Percentiles rank a stretch among this genome's conserved stretches.
Conservation (phyloP, 352 stramenopile species). For the Globisporangium cystogenes region DNA sequence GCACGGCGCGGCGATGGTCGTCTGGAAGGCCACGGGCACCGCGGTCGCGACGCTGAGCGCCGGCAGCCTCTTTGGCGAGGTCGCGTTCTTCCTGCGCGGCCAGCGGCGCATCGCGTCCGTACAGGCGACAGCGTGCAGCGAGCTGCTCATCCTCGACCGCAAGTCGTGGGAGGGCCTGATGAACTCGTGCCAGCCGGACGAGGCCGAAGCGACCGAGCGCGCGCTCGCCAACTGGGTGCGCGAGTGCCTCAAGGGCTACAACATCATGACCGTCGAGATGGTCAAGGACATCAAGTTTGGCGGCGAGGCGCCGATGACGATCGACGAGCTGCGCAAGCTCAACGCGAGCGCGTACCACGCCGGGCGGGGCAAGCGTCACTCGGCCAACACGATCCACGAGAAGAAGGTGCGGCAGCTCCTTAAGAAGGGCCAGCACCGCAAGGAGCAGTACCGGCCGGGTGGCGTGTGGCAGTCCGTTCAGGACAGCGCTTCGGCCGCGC, state of each 20-base stretch:
- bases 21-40: conserved; percentile 63
- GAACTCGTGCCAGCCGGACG: conserved; percentile 30
- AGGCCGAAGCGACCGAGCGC: conserved; percentile 31
- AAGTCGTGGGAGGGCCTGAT: conserved; percentile 47
- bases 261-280: conserved; percentile 65
- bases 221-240: conserved; percentile 49
- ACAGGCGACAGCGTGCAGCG: conserved; percentile 54
- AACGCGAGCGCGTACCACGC: not conserved
- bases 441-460: not conserved
- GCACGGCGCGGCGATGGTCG: conserved; percentile 48
- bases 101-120: conserved; percentile 58
- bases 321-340: conserved; percentile 25
- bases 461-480: not conserved
- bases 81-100: conserved; percentile 65
- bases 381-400: conserved; percentile 26
- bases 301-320: conserved; percentile 23
- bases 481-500: not conserved
- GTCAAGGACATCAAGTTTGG: conserved; percentile 63
- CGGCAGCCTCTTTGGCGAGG: conserved; percentile 65
- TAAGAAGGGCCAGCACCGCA: conserved; percentile 17
- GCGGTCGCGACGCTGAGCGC: conserved; percentile 49
- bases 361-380: conserved; percentile 13
- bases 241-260: conserved; percentile 61
- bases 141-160: conserved; percentile 51
- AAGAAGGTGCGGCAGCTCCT: conserved; percentile 33